Evolutionary conservation across 257 asterid genomes (phyloP), one percentile per base, ranked within the genome.

Genomic region (Perilla frutescens): DNA sequence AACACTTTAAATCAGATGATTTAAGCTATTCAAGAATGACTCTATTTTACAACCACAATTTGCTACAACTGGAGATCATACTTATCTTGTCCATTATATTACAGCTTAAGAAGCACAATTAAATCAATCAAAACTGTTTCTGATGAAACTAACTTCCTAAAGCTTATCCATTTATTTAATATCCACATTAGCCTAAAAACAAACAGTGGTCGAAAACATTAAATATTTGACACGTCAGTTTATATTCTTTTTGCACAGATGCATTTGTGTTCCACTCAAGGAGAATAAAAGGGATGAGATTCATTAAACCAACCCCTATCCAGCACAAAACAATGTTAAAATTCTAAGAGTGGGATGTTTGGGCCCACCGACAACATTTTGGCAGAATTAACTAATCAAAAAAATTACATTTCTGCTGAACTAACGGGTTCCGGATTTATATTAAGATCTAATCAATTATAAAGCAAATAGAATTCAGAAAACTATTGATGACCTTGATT

Each of bases 401-500:
- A 20, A 60, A 9, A 56, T 26, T 7, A 58, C 1, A 20, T 8
- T 15, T 53, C 36, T 37, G 32, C 69, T 65, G 72, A 53, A 72
- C 59, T 5, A 36, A 61, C 8, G 37, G 4, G 13, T 20, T 55
- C 51, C 43, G 49, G 67, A 48, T 66, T 56, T 45, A 63, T 36
- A 6, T 54, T 10, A 62, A 51, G 41, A 11, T 55, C 11, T 49
- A 48, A 50, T 43, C 9, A 48, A 31, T 71, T 51, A 32, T 49
- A 13, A 76, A 81, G 20, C 39, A 68, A 57, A 43, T 8, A 51
- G 43, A 61, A 56, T 40, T 63, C 48, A 45, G 14, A 36, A 56
- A 69, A 54, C 15, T 64, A 43, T 76, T 49, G 57, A 49, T 74
- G 55, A 95, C 99, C 99, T 90, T 84, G 75, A 95, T 77, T 74